Evolutionary conservation across 495 filamentous ascomycete species (phyloP).

Genomic region (Trichocladium uniseriatum): DNA sequence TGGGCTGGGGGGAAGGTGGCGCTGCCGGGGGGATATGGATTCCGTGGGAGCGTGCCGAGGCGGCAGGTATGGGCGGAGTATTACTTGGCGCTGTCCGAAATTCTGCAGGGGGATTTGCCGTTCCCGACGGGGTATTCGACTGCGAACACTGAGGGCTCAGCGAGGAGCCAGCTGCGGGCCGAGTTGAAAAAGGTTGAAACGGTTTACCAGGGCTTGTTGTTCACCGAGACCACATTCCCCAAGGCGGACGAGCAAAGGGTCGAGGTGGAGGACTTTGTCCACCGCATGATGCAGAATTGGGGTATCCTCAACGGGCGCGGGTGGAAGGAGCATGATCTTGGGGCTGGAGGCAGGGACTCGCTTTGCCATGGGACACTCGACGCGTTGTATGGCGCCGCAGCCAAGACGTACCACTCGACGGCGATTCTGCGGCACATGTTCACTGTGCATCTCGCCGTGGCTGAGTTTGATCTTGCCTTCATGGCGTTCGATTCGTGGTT

Average conservation of each 20-base stretch:
- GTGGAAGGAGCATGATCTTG: slow-evolving; percentile 71
- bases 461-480: slow-evolving; percentile 80
- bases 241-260: slow-evolving; percentile 63
- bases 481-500: slow-evolving; percentile 84
- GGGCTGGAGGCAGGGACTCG: slow-evolving; percentile 63
- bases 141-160: slow-evolving; percentile 36
- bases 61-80: slow-evolving; percentile 70
- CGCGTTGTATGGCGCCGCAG: slow-evolving; percentile 77
- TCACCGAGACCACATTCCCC: slow-evolving; percentile 71
- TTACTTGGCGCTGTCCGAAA: slow-evolving; percentile 61
- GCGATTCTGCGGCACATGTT: slow-evolving; percentile 79
- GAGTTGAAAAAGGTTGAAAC: slow-evolving; percentile 69
- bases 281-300: slow-evolving; percentile 79
- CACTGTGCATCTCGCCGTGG: slow-evolving; percentile 71
- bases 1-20: slow-evolving; percentile 36
- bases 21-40: slow-evolving; percentile 39
- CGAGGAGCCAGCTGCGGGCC: slow-evolving; percentile 53
- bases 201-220: slow-evolving; percentile 61
- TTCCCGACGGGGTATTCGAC: slow-evolving; percentile 38
- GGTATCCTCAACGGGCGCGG: slow-evolving; percentile 58
- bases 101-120: slow-evolving; percentile 45
- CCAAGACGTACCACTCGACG: slow-evolving; percentile 90
- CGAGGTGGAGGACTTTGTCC: slow-evolving; percentile 72
- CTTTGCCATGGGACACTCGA: slow-evolving; percentile 67
- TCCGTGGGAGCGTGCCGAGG: slow-evolving; percentile 39